A percentile compares a stretch with the other conserved stretches of the same genome.
Conservation (phyloP, 371 early-diverging fungal genomes). For the Amoeboaphelidium protococcarum region DNA sequence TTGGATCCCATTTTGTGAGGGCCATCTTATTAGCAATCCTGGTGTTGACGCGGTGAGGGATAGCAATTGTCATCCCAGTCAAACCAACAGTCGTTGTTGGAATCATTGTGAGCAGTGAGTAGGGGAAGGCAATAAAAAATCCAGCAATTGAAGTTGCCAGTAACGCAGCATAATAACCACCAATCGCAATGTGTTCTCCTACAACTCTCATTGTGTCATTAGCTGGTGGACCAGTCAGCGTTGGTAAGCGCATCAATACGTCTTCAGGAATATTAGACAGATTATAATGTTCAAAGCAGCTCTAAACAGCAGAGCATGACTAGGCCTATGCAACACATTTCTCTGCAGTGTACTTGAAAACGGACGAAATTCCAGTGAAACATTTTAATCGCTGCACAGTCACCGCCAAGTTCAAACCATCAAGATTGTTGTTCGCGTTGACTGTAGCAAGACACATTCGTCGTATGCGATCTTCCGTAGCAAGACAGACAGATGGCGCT, state of each 20-base stretch:
- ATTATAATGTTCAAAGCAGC: not conserved
- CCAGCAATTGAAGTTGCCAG: not conserved
- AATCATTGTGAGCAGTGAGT: too few species aligned
- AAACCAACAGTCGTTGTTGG: not conserved
- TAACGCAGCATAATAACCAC: not conserved
- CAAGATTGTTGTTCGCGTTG: too few species aligned
- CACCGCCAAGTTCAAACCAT: not conserved
- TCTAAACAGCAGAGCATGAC: not conserved
- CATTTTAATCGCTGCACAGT: not conserved
- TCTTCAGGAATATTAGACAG: not conserved
- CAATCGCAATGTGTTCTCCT: not conserved
- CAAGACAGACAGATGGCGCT: not conserved
- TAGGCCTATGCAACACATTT: not conserved
- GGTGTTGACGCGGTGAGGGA: not conserved
- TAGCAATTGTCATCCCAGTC: not conserved
- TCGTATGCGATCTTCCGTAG: not conserved
- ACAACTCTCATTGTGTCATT: not conserved
- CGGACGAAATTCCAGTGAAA: not conserved
- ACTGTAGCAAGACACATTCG: not conserved
- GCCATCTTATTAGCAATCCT: not conserved
- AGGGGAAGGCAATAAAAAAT: not conserved
- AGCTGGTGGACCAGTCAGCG: not conserved
- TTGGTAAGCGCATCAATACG: not conserved
- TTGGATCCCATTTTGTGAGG: not conserved
- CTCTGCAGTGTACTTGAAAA: not conserved